phyloP scores from a whole-genome alignment of 176 grass and related monocot species.

The Cocos nucifera region DNA sequence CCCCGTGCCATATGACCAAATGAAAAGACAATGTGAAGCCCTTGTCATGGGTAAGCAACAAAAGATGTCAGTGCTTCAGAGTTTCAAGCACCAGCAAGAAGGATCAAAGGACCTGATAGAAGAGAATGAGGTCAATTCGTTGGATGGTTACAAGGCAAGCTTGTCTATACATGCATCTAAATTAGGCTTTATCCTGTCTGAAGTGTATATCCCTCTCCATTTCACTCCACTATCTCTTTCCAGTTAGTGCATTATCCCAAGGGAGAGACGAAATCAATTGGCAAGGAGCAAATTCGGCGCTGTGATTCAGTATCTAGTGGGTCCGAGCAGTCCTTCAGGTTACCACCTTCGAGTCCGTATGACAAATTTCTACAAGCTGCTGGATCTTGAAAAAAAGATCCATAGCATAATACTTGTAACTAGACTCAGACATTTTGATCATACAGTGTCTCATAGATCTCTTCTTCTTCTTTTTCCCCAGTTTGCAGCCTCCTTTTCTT shows the following conservation, averaged over 20 bases:
- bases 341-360: conserved; percentile 82
- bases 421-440: too few species aligned
- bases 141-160: conserved; percentile 44
- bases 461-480: too few species aligned
- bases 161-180: background rate
- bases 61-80: conserved; percentile 84
- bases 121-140: conserved; percentile 13
- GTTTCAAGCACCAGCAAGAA: conserved; percentile 68
- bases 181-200: background rate
- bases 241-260: conserved; percentile 39
- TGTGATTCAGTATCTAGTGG: conserved; percentile 53
- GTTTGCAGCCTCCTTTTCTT: too few species aligned
- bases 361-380: conserved; percentile 97
- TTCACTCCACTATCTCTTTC: conserved; percentile 14
- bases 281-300: conserved; percentile 35
- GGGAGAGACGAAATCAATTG: conserved; percentile 19
- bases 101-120: conserved; percentile 24
- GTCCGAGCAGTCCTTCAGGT: conserved; percentile 63
- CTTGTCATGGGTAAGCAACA: conserved; percentile 83
- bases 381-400: conserved; percentile 38
- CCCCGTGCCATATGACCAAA: conserved; percentile 76
- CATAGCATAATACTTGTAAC: too few species aligned
- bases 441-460: too few species aligned
- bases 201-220: background rate
- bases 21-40: conserved; percentile 96